phyloP scores from a whole-genome alignment of 225 moss, liverwort and hornwort genomes.

The Physcomitrium patens region DNA sequence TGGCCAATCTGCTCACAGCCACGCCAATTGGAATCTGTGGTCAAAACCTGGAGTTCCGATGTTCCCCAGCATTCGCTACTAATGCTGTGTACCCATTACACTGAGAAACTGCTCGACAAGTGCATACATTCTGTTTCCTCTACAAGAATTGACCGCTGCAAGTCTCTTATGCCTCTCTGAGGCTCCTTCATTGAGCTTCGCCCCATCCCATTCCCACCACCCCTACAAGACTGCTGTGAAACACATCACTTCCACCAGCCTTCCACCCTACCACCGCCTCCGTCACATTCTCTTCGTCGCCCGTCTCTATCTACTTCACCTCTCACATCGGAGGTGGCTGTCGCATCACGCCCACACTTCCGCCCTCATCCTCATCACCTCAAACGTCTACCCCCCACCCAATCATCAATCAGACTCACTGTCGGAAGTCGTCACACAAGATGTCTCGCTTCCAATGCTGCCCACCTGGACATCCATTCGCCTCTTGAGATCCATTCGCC shows the following conservation, averaged over 20 bases:
- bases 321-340: constrained; percentile 16
- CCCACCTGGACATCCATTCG: constrained; percentile 47
- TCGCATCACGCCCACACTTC: constrained; percentile 19
- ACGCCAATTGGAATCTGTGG: constrained; percentile 47
- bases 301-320: constrained; percentile 42
- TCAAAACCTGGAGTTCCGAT: constrained; percentile 46
- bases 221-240: constrained; percentile 41
- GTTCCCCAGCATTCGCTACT: constrained; percentile 34
- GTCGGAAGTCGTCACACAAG: constrained; percentile 88
- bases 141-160: constrained; percentile 50
- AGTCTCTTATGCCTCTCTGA: constrained; percentile 38
- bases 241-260: constrained; percentile 32
- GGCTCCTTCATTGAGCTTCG: constrained; percentile 54
- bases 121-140: constrained; percentile 50
- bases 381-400: constrained; percentile 41
- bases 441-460: constrained; percentile 95
- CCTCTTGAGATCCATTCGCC: constrained; percentile 50
- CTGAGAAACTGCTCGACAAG: constrained; percentile 39
- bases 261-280: constrained; percentile 38
- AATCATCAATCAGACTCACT: constrained; percentile 93
- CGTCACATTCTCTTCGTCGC: constrained; percentile 33
- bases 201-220: constrained; percentile 56
- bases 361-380: constrained; percentile 26
- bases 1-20: constrained; percentile 42
- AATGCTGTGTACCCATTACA: constrained; percentile 30